Evolutionary conservation across 208 protist genomes (phyloP).

Genomic region (Leishmania arabica): DNA sequence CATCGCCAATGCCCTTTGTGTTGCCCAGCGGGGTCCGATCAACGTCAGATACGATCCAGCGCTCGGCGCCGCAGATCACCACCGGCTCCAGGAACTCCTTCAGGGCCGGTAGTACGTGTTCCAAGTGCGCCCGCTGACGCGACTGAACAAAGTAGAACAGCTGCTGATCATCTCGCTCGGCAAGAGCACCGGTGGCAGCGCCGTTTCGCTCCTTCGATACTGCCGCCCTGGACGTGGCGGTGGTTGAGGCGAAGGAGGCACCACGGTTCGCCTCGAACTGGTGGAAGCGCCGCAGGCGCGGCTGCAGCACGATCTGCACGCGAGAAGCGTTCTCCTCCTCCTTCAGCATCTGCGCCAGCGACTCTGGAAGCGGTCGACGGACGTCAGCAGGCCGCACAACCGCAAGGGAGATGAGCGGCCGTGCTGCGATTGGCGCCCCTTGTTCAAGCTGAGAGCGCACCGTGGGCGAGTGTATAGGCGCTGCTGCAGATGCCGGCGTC

Average conservation of each 20-base stretch:
- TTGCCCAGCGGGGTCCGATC: constrained; percentile 45
- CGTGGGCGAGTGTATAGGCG: neutral
- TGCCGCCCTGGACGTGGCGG: neutral
- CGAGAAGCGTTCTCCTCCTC: constrained; percentile 72
- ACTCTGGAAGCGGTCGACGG: constrained; percentile 45
- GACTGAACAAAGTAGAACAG: constrained; percentile 85
- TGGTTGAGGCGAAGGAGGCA: neutral
- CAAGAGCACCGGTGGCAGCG: neutral
- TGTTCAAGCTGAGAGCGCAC: neutral
- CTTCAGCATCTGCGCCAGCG: constrained; percentile 55
- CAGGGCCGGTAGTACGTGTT: constrained; percentile 56
- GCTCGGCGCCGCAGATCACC: constrained; percentile 57
- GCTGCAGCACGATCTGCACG: constrained; percentile 86
- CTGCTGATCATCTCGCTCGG: constrained; percentile 27
- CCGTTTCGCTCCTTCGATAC: neutral
- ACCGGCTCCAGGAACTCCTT: constrained; percentile 74
- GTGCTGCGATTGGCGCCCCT: neutral
- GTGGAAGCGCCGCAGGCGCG: constrained; percentile 60
- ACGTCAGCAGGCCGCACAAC: constrained; percentile 34
- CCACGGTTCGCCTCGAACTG: constrained; percentile 11
- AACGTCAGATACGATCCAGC: constrained; percentile 86
- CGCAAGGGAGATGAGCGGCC: constrained; percentile 47
- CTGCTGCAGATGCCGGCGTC: neutral
- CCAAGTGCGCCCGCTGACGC: constrained; percentile 69
- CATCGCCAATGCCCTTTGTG: neutral